Percentiles rank a stretch among this genome's conserved stretches.
Evolutionary conservation across 768 basidiomycete species (phyloP).

Genomic region (Trametes maxima): DNA sequence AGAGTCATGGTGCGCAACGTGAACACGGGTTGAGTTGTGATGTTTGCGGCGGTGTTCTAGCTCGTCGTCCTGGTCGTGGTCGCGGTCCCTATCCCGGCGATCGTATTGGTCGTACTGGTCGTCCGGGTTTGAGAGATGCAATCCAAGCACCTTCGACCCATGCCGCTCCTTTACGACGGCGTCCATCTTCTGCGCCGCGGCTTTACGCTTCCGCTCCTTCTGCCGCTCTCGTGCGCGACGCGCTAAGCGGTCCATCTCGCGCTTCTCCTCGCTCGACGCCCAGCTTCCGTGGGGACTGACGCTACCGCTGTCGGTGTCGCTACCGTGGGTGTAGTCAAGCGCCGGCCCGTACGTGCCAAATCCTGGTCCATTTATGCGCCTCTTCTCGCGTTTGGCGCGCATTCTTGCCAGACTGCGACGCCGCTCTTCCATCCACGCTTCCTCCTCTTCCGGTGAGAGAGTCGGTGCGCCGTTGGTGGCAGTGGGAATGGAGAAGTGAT

Average conservation of each 20-base stretch:
- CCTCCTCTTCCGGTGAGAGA: constrained; percentile 29
- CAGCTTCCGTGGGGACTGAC: constrained; percentile 22
- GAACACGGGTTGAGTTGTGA: constrained; percentile 4
- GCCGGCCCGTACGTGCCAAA: constrained; percentile 13
- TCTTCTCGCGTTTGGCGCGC: constrained; percentile 33
- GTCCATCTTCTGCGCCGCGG: not conserved
- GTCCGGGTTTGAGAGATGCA: constrained; percentile 29
- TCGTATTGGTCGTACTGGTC: constrained; percentile 3
- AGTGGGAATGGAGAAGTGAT: constrained; percentile 26
- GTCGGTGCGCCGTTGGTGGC: constrained; percentile 8
- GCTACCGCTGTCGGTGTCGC: constrained; percentile 24
- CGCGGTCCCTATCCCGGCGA: not conserved
- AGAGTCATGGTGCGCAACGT: constrained; percentile 7
- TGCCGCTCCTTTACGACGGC: constrained; percentile 8
- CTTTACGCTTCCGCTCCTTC: constrained; percentile 1
- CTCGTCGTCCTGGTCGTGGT: not conserved
- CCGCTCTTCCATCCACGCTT: constrained; percentile 42
- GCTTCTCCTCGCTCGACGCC: constrained; percentile 21
- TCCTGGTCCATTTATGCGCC: constrained; percentile 24
- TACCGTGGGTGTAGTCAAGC: constrained; percentile 14
- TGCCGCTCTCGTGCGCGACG: constrained; percentile 2
- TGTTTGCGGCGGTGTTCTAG: constrained; percentile 9
- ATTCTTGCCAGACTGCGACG: constrained; percentile 40
- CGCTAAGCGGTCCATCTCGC: not conserved
- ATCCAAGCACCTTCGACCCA: constrained; percentile 14